Conservation (phyloP, 2,329 filamentous ascomycete genomes). For the Fusarium brachygibbosum region DNA sequence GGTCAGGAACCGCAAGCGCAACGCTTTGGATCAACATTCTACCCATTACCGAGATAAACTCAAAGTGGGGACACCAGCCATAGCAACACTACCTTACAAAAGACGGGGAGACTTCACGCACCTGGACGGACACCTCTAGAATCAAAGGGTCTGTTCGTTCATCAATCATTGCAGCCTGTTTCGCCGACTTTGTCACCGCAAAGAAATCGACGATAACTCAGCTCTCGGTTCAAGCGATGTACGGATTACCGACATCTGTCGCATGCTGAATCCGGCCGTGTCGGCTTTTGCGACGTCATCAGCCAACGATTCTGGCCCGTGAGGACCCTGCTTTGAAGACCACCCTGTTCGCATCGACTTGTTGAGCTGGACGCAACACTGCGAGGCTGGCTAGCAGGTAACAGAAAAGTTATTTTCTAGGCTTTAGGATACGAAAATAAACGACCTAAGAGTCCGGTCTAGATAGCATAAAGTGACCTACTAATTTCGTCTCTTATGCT, state of each 20-base stretch:
- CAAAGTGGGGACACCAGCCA: slow-evolving; percentile 16
- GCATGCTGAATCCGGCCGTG: slow-evolving; percentile 34
- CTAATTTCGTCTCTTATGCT: no score
- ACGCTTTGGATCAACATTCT: slow-evolving; percentile 13
- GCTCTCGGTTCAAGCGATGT: slow-evolving; percentile 9
- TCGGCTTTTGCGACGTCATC: slow-evolving; percentile 46
- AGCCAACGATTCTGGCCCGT: slow-evolving; percentile 33
- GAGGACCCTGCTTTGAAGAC: slow-evolving; percentile 25
- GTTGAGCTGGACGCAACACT: slow-evolving; percentile 18
- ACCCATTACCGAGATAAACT: slow-evolving; percentile 16
- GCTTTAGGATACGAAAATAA: no score
- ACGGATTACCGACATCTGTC: slow-evolving; percentile 41
- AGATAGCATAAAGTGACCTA: no score
- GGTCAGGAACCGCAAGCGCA: slow-evolving; percentile 39
- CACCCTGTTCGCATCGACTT: slow-evolving; percentile 33
- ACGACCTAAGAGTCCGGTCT: no score
- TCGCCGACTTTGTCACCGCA: slow-evolving; percentile 33
- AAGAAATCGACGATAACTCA: slow-evolving; percentile 5
- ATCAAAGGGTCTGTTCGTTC: not conserved
- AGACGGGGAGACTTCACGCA: slow-evolving; percentile 1
- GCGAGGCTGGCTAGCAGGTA: not conserved
- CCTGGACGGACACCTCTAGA: slow-evolving; percentile 12
- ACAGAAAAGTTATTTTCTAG: no score
- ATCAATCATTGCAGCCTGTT: slow-evolving; percentile 28
- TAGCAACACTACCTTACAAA: not conserved